Percentiles rank a stretch among this genome's conserved stretches.
Evolutionary conservation across 2,329 filamentous ascomycete genomes (phyloP).

Genomic region (Sclerotinia nivalis): DNA sequence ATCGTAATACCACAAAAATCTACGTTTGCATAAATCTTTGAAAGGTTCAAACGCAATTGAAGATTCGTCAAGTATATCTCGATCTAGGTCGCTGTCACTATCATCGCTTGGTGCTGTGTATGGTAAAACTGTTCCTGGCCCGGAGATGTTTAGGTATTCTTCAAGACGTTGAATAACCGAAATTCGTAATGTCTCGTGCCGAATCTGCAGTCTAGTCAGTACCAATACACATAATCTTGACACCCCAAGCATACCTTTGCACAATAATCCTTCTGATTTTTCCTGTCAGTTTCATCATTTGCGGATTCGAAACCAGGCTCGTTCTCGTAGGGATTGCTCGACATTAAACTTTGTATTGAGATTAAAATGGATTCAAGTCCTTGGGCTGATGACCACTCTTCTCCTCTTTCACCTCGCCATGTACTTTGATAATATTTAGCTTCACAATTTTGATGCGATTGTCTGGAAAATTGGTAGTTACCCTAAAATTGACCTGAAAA

Average conservation of each 20-base stretch:
- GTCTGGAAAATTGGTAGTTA: slow-evolving; percentile 45
- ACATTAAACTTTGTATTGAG: slow-evolving; percentile 96
- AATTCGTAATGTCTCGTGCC: slow-evolving; percentile 85
- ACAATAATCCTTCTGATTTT: slow-evolving; percentile 72
- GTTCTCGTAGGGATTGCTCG: slow-evolving; percentile 89
- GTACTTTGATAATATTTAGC: slow-evolving; percentile 59
- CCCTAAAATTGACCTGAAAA: slow-evolving; percentile 78
- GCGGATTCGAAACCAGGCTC: slow-evolving; percentile 89
- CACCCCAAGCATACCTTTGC: slow-evolving; percentile 62
- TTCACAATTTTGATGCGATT: background rate
- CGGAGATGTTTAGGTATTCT: slow-evolving; percentile 66
- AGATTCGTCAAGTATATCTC: slow-evolving; percentile 47
- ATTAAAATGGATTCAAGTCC: slow-evolving; percentile 91
- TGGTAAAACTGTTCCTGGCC: slow-evolving; percentile 49
- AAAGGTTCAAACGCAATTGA: slow-evolving; percentile 76
- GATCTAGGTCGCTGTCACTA: slow-evolving; percentile 44
- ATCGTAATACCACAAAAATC: slow-evolving; percentile 95
- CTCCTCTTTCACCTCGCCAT: slow-evolving; percentile 86
- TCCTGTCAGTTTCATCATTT: slow-evolving; percentile 67
- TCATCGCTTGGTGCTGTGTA: slow-evolving; percentile 38
- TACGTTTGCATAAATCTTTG: slow-evolving; percentile 83
- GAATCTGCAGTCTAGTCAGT: slow-evolving; percentile 60
- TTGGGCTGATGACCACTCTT: slow-evolving; percentile 96
- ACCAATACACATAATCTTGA: slow-evolving; percentile 3
- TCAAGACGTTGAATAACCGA: slow-evolving; percentile 86